phyloP scores from a whole-genome alignment of 257 asterid species.

The Nicotiana obtusifolia region DNA sequence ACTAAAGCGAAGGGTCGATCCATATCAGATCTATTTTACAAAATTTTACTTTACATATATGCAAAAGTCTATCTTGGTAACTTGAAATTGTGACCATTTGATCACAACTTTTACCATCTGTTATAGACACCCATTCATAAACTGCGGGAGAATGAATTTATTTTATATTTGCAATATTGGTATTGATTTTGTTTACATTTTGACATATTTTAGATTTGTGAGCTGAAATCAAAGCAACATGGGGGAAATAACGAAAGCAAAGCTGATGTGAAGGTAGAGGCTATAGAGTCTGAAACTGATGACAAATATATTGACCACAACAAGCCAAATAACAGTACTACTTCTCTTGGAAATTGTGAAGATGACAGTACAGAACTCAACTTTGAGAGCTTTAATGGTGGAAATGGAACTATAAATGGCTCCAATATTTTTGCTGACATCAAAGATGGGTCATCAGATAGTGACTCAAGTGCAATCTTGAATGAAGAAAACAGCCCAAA shows the following conservation, averaged over 20 bases:
- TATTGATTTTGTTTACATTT: not conserved
- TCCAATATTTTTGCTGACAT: constrained; percentile 32
- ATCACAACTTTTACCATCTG: too few relatives aligned
- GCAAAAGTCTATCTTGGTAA: too few relatives aligned
- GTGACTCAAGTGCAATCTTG: constrained; percentile 76
- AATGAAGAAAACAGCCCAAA: constrained; percentile 60
- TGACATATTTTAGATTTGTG: constrained; percentile 36
- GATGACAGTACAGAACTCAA: constrained; percentile 32
- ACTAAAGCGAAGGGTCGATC: too few relatives aligned
- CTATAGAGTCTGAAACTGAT: constrained; percentile 37
- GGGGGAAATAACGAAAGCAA: constrained; percentile 31
- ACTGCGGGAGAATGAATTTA: too few relatives aligned
- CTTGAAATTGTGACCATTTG: too few relatives aligned
- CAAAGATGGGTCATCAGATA: constrained; percentile 66
- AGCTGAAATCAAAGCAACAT: constrained; percentile 48
- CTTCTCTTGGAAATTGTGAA: constrained; percentile 11
- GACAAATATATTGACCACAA: constrained; percentile 18
- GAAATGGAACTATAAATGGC: constrained; percentile 12
- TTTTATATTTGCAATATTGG: too few relatives aligned
- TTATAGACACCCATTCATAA: too few relatives aligned
- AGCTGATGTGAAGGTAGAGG: constrained; percentile 43
- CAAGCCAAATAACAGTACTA: constrained; percentile 9
- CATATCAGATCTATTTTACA: too few relatives aligned
- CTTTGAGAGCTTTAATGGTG: constrained; percentile 28
- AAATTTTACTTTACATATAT: too few relatives aligned